Base-by-base conservation (phyloP, 2,329 filamentous ascomycete genomes). In the Claviceps fusiformis region DNA sequence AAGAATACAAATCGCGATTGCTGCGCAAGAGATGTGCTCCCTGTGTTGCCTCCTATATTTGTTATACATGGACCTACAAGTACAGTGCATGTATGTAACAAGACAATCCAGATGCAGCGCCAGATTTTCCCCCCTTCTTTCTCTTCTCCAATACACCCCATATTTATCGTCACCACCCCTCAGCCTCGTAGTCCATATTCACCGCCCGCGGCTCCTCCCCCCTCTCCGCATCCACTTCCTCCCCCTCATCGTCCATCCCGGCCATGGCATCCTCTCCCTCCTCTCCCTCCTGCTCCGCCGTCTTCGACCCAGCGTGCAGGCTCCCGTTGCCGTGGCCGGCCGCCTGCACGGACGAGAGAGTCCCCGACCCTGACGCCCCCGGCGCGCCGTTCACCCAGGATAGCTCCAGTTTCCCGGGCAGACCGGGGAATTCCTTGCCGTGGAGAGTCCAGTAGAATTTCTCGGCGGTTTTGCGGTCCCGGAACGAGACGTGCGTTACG, bases 401-500 rank as follows among this genome's bases (percentile, higher is more conserved):
- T 44, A 88, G 67, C 54, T 88, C 82, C 13, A 89, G 73, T 49
- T 78, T 78, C 46, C 79, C 82, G 1, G 76, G 70, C 11, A 88
- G 70, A 7, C 81, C 79, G 0, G 83, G 81, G 45, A 90, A 79
- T 24, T 77, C 70, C 47, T 76, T 75, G 49, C 74, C 74, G 50
- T 78, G 66, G n/a, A 81, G 69, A 33, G 78, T 73, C 62, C 80
- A 79, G 71, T 78, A 80, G 62, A 86, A 84, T 59, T 77, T 82
- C 65, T 92, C 87, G 4, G 86, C 87, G 15, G 85, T 84, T 64
- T 80, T 81, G 56, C 83, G 80, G 62, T 86, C 82, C 56, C 80
- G 81, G 65, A 87, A 87, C 6, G 77, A 78, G 53, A 87, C 77
- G 54, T 77, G 71, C 1, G 82, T 79, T 0, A 69, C 65, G 1